Conservation (phyloP, 2,329 filamentous ascomycete genomes). For the Aspergillus sp. region DNA sequence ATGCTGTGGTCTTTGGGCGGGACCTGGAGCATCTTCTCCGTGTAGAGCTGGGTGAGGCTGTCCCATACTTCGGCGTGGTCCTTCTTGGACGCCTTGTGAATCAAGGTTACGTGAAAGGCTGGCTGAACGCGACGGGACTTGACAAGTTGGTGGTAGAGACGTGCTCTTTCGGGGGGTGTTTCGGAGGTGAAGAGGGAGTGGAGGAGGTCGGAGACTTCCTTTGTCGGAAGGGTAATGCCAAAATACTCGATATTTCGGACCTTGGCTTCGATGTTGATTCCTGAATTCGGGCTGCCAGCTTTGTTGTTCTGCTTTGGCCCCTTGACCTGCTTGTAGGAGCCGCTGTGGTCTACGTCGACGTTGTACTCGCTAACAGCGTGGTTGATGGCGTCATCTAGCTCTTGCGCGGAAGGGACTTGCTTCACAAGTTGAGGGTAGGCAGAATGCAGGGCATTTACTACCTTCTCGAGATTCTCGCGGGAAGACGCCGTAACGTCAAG, state of each 20-base stretch:
- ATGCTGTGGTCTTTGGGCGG: slow-evolving; percentile 29
- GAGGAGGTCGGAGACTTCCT: slow-evolving; percentile 62
- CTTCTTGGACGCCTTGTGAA: slow-evolving; percentile 72
- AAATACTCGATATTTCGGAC: slow-evolving; percentile 70
- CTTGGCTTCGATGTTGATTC: slow-evolving; percentile 38
- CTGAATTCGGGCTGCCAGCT: slow-evolving; percentile 22
- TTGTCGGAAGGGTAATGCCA: slow-evolving; percentile 58
- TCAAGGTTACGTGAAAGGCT: slow-evolving; percentile 92
- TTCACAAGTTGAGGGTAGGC: slow-evolving; percentile 74
- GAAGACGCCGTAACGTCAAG: slow-evolving; percentile 79
- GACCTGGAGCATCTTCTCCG: slow-evolving; percentile 36
- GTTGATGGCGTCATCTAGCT: slow-evolving; percentile 79
- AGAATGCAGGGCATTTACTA: slow-evolving; percentile 72
- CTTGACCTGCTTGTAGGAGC: slow-evolving; percentile 37
- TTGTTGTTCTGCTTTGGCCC: slow-evolving; percentile 49
- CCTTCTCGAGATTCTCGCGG: slow-evolving; percentile 80
- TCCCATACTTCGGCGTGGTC: slow-evolving; percentile 75
- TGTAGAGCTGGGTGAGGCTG: slow-evolving; percentile 67
- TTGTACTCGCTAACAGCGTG: slow-evolving; percentile 76
- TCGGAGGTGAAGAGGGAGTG: slow-evolving; percentile 68
- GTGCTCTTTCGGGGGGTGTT: slow-evolving; percentile 58
- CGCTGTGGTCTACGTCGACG: slow-evolving; percentile 75
- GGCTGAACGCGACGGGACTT: slow-evolving; percentile 74
- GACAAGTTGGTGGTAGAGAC: slow-evolving; percentile 76
- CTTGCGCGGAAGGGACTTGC: slow-evolving; percentile 69